Evolutionary conservation across 352 stramenopile species (phyloP).

Genomic region (Lagenidium giganteum): DNA sequence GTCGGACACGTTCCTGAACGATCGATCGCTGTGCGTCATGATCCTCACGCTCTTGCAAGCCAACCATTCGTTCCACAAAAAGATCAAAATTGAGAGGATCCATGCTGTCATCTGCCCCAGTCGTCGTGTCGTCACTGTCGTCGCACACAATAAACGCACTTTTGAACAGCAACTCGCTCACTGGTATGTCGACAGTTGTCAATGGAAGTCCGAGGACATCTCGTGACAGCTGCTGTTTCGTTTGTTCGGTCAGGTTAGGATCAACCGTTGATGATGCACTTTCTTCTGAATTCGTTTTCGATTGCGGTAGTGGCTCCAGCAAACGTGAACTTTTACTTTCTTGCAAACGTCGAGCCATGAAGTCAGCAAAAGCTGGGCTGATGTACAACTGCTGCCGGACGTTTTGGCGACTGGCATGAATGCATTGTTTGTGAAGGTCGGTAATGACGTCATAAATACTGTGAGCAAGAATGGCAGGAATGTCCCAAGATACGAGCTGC

Average conservation of each 20-base stretch:
- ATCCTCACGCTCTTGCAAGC: too few species aligned
- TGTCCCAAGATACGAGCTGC: constrained; percentile 47
- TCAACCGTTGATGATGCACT: too few species aligned
- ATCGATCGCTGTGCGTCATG: too few species aligned
- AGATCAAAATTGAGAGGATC: too few species aligned
- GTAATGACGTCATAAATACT: constrained; percentile 53
- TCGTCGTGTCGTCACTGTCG: background rate
- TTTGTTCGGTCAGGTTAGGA: too few species aligned
- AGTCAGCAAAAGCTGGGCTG: constrained; percentile 35
- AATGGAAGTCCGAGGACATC: constrained; percentile 46
- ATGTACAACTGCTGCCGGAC: constrained; percentile 36
- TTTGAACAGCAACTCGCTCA: constrained; percentile 45
- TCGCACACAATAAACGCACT: constrained; percentile 35
- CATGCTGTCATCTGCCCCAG: too few species aligned
- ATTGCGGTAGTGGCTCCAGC: too few species aligned
- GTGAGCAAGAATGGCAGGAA: constrained; percentile 37
- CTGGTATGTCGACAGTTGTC: constrained; percentile 4
- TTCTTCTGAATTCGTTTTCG: too few species aligned
- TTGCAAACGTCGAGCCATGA: constrained; percentile 18
- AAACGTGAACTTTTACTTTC: too few species aligned
- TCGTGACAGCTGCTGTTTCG: too few species aligned
- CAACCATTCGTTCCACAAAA: too few species aligned
- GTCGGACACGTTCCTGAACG: too few species aligned
- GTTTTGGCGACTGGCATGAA: constrained; percentile 30
- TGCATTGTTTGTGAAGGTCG: constrained; percentile 33